A percentile compares a stretch with the other conserved stretches of the same genome.
Conservation (phyloP, 2,329 filamentous ascomycete species). For the Hypoxylon sp. region DNA sequence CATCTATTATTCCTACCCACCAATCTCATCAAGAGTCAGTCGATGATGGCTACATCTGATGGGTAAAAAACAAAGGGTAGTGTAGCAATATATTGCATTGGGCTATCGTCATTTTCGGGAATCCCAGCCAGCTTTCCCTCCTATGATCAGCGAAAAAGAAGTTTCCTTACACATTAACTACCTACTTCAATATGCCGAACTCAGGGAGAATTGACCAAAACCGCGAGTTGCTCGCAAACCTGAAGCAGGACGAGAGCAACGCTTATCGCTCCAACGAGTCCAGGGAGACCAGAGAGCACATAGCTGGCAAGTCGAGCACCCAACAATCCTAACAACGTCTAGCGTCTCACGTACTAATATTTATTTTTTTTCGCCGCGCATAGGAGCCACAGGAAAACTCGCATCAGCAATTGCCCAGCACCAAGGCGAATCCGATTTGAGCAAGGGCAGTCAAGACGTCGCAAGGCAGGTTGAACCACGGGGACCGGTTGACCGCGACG, state of each 20-base stretch:
- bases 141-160: too few species aligned
- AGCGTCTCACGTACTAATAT: not conserved
- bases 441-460: slow-evolving; percentile 1
- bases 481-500: slow-evolving; percentile 2
- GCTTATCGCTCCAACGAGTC: not conserved
- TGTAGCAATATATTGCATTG: not conserved
- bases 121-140: too few species aligned
- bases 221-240: slow-evolving; percentile 9
- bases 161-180: too few species aligned
- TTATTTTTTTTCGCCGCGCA: not conserved
- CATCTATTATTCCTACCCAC: not conserved
- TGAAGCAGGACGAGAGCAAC: slow-evolving; percentile 14
- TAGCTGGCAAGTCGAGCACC: not conserved
- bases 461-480: not conserved
- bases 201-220: slow-evolving; percentile 5
- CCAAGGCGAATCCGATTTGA: not conserved
- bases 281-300: slow-evolving; percentile 1
- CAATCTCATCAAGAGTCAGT: not conserved
- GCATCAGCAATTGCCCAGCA: slow-evolving; percentile 12
- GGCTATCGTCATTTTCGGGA: not conserved
- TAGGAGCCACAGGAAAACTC: slow-evolving; percentile 9
- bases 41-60: slow-evolving; percentile 1
- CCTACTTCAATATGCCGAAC: slow-evolving; percentile 3
- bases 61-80: not conserved
- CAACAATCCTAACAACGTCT: not conserved